Evolutionary conservation across 2,329 filamentous ascomycete genomes (phyloP), one percentile per base, ranked within the genome.

Genomic region (Akanthomyces uredinophilus): DNA sequence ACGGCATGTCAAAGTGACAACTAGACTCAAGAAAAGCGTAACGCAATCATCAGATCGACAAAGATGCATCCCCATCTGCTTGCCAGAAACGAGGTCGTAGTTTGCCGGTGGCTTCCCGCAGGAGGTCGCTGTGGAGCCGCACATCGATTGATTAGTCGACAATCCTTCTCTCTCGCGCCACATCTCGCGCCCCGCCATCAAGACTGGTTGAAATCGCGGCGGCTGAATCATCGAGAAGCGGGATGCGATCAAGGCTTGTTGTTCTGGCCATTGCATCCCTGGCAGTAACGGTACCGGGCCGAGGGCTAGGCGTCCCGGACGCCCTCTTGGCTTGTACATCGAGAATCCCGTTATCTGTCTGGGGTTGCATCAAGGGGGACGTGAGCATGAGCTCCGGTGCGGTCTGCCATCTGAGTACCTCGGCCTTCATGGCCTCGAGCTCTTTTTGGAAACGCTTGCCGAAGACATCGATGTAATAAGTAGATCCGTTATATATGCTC

Each of bases 391-490:
- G 68, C 18, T 86, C 83, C 1, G 84, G 81, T 37, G 77, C 82
- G 64, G 79, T 81, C 74, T 96, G 92, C 91, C 92, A 96, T 73
- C 92, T 94, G 51, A 88, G 84, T 10, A 99, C 92, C 71, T 99
- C 95, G 61, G 86, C 86, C 76, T 90, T 93, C 77, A 99, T 84
- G 58, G 88, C 84, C 72, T 99, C 93, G 14, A 99, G 81, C 74
- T 99, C 95, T 72, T 94, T 96, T 79, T 99, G 92, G 81, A 99
- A 98, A 2, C 93, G 87, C 70, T 91, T 96, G 60, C 96, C 95
- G 73, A 98, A 99, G 1, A 98, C 91, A 69, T 99, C 95, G 70
- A 99, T 98, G 76, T 99, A 99, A 75, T 90, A 99, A 0, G 93
- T 98, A 20, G 95, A 92, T 37, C 95, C 95, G 69, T 99, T 99